These are phyloP conservation scores for Boletus tylopilopsis DNA, from an alignment of 768 basidiomycete genomes.

Conservation along the genomic window DNA sequence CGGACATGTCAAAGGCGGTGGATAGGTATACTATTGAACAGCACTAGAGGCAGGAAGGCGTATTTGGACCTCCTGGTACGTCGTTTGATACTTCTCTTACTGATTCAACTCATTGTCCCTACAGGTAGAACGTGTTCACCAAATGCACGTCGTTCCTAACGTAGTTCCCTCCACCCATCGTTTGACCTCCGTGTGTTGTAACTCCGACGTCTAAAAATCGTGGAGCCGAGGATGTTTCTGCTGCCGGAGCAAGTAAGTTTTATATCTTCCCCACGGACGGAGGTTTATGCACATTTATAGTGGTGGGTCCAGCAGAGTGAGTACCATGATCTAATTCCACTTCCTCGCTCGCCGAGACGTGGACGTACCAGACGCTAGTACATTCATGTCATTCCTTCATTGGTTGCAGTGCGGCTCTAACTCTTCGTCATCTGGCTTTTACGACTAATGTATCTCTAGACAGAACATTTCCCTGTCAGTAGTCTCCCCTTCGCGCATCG, in stretches of 20 bases:
- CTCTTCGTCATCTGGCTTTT: not conserved
- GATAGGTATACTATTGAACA: conserved; percentile 82
- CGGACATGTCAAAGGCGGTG: conserved; percentile 61
- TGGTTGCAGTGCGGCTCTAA: conserved; percentile 68
- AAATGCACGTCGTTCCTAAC: conserved; percentile 91
- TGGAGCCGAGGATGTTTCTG: conserved; percentile 72
- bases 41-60: conserved; percentile 81
- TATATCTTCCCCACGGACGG: conserved; percentile 76
- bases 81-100: not conserved
- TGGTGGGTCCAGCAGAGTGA: conserved; percentile 79
- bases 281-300: conserved; percentile 80
- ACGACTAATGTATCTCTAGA: conserved; percentile 34
- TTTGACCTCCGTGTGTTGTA: conserved; percentile 72
- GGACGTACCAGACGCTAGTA: conserved; percentile 81
- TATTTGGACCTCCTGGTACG: conserved; percentile 75
- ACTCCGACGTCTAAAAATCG: too few species aligned
- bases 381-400: conserved; percentile 75
- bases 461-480: conserved; percentile 81
- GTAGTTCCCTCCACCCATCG: conserved; percentile 72
- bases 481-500: conserved; percentile 38
- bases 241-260: conserved; percentile 59
- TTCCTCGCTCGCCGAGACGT: conserved; percentile 7
- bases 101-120: not conserved
- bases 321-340: conserved; percentile 7
- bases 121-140: conserved; percentile 90